Conservation (phyloP, 768 basidiomycete genomes). For the Pulveroboletus ravenelii region DNA sequence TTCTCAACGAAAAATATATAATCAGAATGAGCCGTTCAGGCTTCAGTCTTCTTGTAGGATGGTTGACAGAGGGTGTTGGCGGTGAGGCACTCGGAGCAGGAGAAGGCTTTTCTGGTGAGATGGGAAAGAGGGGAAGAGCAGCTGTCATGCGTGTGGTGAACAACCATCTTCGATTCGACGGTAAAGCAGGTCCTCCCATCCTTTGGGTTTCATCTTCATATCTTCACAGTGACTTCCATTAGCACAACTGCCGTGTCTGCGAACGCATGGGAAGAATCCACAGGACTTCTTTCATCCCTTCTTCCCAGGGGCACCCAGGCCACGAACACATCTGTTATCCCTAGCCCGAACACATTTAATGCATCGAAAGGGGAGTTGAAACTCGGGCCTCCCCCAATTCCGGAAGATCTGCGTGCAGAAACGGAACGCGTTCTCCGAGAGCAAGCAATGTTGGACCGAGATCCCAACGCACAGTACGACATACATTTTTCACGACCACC, state of each 20-base stretch:
- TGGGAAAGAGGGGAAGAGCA: slow-evolving; percentile 79
- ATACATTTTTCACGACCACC: slow-evolving; percentile 48
- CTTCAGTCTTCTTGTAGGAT: slow-evolving; percentile 87
- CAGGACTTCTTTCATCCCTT: slow-evolving; percentile 76
- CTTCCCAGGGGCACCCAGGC: slow-evolving; percentile 58
- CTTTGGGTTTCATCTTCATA: slow-evolving; percentile 16
- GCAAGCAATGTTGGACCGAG: slow-evolving; percentile 71
- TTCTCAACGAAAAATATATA: slow-evolving; percentile 86
- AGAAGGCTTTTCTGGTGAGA: slow-evolving; percentile 74
- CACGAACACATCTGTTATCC: slow-evolving; percentile 32
- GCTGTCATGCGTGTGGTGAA: slow-evolving; percentile 93
- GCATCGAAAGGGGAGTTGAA: slow-evolving; percentile 72
- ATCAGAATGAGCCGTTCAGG: slow-evolving; percentile 88
- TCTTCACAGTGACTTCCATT: slow-evolving; percentile 58
- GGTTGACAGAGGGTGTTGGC: slow-evolving; percentile 91
- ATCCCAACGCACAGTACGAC: slow-evolving; percentile 64
- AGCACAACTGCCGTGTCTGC: slow-evolving; percentile 59
- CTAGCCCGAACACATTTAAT: slow-evolving; percentile 73
- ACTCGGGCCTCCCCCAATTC: slow-evolving; percentile 75
- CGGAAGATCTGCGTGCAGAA: slow-evolving; percentile 77
- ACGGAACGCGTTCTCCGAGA: slow-evolving; percentile 76
- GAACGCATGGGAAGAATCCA: slow-evolving; percentile 79
- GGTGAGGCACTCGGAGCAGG: slow-evolving; percentile 80
- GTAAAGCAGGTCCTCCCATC: slow-evolving; percentile 38
- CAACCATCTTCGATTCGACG: slow-evolving; percentile 86